phyloP scores from a whole-genome alignment of 805 yeast species.

The Candida pseudofarinosa region DNA sequence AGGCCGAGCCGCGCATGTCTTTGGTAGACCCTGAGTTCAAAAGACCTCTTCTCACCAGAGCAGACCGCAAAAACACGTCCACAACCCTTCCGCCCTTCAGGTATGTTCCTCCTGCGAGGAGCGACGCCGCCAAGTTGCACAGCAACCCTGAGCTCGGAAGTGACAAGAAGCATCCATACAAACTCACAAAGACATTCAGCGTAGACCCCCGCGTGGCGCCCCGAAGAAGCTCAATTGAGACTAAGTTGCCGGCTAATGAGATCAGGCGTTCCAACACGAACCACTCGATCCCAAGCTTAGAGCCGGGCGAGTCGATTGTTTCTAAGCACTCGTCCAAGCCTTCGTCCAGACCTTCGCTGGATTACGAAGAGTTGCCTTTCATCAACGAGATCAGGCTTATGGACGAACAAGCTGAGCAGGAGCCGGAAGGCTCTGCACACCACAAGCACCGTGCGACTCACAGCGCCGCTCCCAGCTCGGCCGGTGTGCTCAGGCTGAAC shows the following conservation, averaged over 20 bases:
- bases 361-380: conserved; percentile 32
- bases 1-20: background rate
- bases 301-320: background rate
- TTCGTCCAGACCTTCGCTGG: conserved; percentile 17
- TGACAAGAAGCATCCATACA: conserved; percentile 9
- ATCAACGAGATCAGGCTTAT: conserved; percentile 30
- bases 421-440: conserved; percentile 5
- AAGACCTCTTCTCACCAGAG: conserved; percentile 5
- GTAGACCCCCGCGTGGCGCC: conserved; percentile 1
- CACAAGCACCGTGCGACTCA: background rate
- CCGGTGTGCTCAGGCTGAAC: conserved; percentile 16
- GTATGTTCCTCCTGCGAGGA: background rate
- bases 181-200: background rate
- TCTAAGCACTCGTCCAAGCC: conserved; percentile 3
- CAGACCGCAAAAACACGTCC: conserved; percentile 14
- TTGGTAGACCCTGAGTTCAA: background rate
- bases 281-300: conserved; percentile 3
- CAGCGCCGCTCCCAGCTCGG: background rate
- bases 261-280: background rate
- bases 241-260: background rate
- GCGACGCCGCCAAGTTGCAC: conserved; percentile 4
- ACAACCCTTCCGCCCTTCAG: conserved; percentile 22
- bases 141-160: conserved; percentile 18
- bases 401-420: conserved; percentile 1
- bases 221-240: conserved; percentile 5